Percentiles rank a stretch among this genome's conserved stretches.
Conservation (phyloP, 129 eudicot species). For the Tanacetum coccineum region DNA sequence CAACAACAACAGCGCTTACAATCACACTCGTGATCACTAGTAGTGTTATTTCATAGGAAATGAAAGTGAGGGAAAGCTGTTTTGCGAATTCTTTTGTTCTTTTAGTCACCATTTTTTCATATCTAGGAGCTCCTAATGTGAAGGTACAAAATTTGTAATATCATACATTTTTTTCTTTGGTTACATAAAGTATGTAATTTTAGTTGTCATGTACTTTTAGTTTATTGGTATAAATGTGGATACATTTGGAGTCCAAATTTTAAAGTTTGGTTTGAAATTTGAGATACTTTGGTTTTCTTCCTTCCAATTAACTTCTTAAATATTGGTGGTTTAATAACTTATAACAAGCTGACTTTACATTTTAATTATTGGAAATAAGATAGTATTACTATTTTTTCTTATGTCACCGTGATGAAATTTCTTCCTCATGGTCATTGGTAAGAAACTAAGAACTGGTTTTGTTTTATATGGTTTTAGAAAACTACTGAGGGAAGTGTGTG, state of each 20-base stretch:
- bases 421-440: too few relatives aligned
- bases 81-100: slow-evolving; percentile 16
- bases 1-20: not conserved
- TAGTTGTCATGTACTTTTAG: too few relatives aligned
- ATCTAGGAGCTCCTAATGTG: slow-evolving; percentile 2
- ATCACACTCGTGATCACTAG: slow-evolving; percentile 15
- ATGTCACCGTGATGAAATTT: too few relatives aligned
- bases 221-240: not conserved
- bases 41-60: not conserved
- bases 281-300: not conserved
- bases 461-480: too few relatives aligned
- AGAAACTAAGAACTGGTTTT: too few relatives aligned
- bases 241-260: slow-evolving; percentile 4
- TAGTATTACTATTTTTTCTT: too few relatives aligned
- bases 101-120: slow-evolving; percentile 13
- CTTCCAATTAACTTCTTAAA: slow-evolving; percentile 16
- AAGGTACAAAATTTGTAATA: slow-evolving; percentile 17
- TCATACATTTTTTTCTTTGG: slow-evolving; percentile 7
- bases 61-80: not conserved
- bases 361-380: not conserved
- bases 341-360: slow-evolving; percentile 15
- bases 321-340: too few relatives aligned
- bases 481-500: too few relatives aligned
- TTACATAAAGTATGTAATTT: slow-evolving; percentile 6
- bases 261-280: not conserved